A percentile compares a stretch with the other conserved stretches of the same genome.
Conservation (phyloP, 768 basidiomycete species). For the Tephrocybe rancida region DNA sequence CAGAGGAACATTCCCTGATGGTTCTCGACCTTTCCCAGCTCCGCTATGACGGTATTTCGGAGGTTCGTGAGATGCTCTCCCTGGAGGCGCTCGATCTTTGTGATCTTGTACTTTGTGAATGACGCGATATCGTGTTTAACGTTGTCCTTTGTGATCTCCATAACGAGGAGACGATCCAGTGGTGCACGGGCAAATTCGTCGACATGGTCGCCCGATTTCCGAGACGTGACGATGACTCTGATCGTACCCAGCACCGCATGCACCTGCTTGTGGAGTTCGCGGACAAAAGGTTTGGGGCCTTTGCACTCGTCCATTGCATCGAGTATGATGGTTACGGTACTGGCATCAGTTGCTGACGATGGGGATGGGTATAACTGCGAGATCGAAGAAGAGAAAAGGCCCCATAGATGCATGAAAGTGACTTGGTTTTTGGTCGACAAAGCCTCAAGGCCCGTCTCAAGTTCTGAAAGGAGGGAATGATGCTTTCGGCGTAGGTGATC, state of each 20-base stretch:
- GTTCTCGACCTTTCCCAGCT: constrained; percentile 2
- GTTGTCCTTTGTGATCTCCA: constrained; percentile 3
- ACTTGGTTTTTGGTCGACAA: neutral
- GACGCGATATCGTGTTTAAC: constrained; percentile 3
- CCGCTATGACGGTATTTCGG: neutral
- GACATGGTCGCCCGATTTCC: constrained; percentile 4
- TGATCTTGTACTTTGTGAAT: neutral
- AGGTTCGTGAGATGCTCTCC: neutral
- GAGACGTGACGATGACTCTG: neutral
- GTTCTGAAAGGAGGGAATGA: neutral
- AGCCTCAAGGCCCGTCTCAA: neutral
- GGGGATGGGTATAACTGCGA: neutral
- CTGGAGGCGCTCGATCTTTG: constrained; percentile 1
- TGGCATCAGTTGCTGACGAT: neutral
- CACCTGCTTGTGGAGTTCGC: neutral
- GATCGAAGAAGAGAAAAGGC: neutral
- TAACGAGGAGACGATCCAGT: neutral
- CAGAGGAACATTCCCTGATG: too few relatives aligned
- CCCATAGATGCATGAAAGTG: neutral
- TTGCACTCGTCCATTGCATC: constrained; percentile 9
- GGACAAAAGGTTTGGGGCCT: neutral
- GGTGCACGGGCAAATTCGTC: neutral
- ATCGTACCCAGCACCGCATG: neutral
- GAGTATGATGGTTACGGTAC: neutral
- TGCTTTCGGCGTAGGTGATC: neutral